Conservation (phyloP, 768 basidiomycete genomes). For the Chalciporus pseudorubinellus region DNA sequence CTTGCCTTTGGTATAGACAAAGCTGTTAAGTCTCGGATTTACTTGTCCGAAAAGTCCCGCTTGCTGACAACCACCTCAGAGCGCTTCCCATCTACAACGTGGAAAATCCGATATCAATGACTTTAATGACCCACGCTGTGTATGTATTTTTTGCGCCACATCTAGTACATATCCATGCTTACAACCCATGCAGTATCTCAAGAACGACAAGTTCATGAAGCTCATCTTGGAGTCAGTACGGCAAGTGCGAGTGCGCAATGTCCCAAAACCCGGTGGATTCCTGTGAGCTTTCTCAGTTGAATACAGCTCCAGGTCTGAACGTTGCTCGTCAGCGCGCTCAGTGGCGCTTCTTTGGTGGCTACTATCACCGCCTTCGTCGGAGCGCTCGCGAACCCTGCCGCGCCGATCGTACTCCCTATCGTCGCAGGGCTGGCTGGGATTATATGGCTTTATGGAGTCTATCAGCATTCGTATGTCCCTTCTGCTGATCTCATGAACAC, state of each 20-base stretch:
- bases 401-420: not conserved
- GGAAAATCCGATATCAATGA: conserved; percentile 1
- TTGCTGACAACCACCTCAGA: too few species aligned
- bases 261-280: too few species aligned
- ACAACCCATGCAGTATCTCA: too few species aligned
- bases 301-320: not conserved
- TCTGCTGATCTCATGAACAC: not conserved
- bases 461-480: not conserved
- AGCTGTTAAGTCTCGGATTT: too few species aligned
- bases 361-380: not conserved
- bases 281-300: too few species aligned
- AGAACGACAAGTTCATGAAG: too few species aligned
- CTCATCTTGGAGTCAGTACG: too few species aligned
- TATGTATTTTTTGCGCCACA: not conserved
- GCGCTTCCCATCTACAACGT: not conserved
- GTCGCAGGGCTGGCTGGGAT: not conserved
- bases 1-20: too few species aligned
- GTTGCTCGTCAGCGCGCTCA: conserved; percentile 31
- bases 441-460: not conserved
- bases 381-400: not conserved
- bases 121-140: not conserved
- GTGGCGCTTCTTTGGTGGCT: not conserved
- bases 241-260: too few species aligned
- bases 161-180: too few species aligned
- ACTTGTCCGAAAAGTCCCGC: too few species aligned